Evolutionary conservation across 495 filamentous ascomycete species (phyloP).

Genomic region (Elasticomyces elasticus): DNA sequence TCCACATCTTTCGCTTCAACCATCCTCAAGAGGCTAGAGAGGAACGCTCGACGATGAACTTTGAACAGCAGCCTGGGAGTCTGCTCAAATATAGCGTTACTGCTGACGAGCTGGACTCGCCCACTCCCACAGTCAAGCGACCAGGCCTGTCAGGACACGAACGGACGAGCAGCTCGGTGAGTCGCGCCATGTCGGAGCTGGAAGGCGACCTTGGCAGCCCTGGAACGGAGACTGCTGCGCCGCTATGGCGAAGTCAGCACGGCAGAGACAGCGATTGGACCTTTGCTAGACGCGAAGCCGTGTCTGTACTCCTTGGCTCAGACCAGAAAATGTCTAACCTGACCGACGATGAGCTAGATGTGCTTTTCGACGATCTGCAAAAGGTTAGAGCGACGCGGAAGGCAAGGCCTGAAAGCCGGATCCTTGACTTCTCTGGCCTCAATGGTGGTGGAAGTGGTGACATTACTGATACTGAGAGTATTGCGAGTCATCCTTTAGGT

Average conservation of each 20-base stretch:
- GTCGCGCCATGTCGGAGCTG: conserved; percentile 51
- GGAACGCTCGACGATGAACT: conserved; percentile 52
- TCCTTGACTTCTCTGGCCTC: conserved; percentile 28
- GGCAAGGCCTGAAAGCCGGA: conserved; percentile 45
- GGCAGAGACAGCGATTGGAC: conserved; percentile 92
- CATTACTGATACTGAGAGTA: conserved; percentile 83
- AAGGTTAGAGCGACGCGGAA: conserved; percentile 73
- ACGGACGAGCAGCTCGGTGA: conserved; percentile 47
- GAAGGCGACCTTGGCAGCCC: conserved; percentile 61
- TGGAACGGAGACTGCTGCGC: conserved; percentile 60
- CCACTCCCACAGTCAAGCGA: conserved; percentile 45
- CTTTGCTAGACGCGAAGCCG: conserved; percentile 85
- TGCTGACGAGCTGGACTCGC: conserved; percentile 65
- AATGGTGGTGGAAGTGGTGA: conserved; percentile 39
- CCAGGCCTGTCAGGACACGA: conserved; percentile 54
- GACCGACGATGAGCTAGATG: conserved; percentile 88
- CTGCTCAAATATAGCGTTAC: conserved; percentile 81
- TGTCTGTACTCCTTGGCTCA: conserved; percentile 76
- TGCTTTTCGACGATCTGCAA: conserved; percentile 92
- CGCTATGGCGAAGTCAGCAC: conserved; percentile 41
- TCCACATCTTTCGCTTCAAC: conserved; percentile 98
- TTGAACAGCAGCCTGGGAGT: conserved; percentile 36
- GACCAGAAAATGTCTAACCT: conserved; percentile 83
- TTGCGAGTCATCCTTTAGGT: conserved; percentile 60
- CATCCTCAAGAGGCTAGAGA: conserved; percentile 92